These are phyloP conservation scores for Lentinula boryana DNA, from an alignment of 768 basidiomycete species.

Conservation along the genomic window DNA sequence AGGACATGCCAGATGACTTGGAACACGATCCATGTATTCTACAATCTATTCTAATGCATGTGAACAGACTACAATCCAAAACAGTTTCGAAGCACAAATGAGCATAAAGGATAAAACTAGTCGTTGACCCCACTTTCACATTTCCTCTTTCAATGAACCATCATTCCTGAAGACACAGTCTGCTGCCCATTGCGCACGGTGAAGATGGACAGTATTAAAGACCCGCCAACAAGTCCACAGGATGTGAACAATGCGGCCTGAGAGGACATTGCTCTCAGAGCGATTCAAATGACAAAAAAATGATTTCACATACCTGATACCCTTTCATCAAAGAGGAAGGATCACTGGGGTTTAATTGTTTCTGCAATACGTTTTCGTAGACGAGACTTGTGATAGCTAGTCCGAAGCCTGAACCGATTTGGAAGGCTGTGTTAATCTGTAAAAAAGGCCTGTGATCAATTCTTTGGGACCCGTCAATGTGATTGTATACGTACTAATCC, in stretches of 20 bases:
- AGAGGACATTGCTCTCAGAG: not conserved
- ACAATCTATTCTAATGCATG: no score
- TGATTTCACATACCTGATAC: not conserved
- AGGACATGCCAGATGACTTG: no score
- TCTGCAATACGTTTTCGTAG: constrained; percentile 7
- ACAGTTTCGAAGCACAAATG: no score
- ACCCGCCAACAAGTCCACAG: constrained; percentile 5
- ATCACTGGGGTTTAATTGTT: not conserved
- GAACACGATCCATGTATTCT: no score
- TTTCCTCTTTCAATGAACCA: constrained; percentile 1
- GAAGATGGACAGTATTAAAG: constrained; percentile 3
- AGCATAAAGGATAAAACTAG: no score
- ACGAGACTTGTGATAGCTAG: constrained; percentile 7
- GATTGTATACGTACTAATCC: not conserved
- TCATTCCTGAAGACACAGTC: constrained; percentile 2
- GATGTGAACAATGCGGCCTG: constrained; percentile 8
- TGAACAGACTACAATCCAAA: no score
- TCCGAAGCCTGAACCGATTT: constrained; percentile 8
- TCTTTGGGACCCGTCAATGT: not conserved
- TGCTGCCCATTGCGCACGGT: constrained; percentile 4
- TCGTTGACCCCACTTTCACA: no score
- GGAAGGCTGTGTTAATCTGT: constrained; percentile 7
- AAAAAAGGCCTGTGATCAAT: not conserved
- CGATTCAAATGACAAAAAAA: not conserved
- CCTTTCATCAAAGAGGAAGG: constrained; percentile 7